Evolutionary conservation across 2,329 filamentous ascomycete species (phyloP), one percentile per base, ranked within the genome.

Genomic region (Orbilia quercus): DNA sequence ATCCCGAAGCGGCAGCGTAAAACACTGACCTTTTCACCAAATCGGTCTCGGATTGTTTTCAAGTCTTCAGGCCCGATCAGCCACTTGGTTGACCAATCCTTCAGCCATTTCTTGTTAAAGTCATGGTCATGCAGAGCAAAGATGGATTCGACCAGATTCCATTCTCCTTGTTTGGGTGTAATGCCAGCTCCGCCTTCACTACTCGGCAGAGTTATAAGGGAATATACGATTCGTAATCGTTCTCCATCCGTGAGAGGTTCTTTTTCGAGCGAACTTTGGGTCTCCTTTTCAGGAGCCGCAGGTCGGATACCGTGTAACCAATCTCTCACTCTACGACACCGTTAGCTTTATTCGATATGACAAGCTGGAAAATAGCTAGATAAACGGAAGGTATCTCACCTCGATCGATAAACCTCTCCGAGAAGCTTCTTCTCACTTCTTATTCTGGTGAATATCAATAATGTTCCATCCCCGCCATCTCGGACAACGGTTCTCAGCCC

Each of bases 401-500:
- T 88, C 64, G 91, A 91, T 76, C 92, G 88, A 81, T 96, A 96
- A 54, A 96, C 86, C 78, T 96, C 91, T 75, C 89, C 88, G 71
- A 86, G 87, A 71, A 99, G 84, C 75, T 92, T 87, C 77, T 88
- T 84, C 74, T 90, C 85, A 20, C 91, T 92, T 36, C 90, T 88
- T 44, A 96, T 87, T 79, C 89, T 90, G 79, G 93, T 85, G 80
- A 96, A 97, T 76, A 98, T 82, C 51, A 98, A 84, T 40, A 98
- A 83, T 1, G 91, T 91, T 64, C 87, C 84, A 25, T 88, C 86
- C 76, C 90, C 88, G 65, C 92, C 92, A 77, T 89, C 88, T 75
- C 95, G 90, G 55, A 96, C 93, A 82, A 97, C 92, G 7, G 91
- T 92, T 44, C 90, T 87, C 75, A 98, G 85, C n/a, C 94, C 93